These are phyloP conservation scores for Begonia fuchsioides DNA, from an alignment of 306 rosid species.

Conservation along the genomic window DNA sequence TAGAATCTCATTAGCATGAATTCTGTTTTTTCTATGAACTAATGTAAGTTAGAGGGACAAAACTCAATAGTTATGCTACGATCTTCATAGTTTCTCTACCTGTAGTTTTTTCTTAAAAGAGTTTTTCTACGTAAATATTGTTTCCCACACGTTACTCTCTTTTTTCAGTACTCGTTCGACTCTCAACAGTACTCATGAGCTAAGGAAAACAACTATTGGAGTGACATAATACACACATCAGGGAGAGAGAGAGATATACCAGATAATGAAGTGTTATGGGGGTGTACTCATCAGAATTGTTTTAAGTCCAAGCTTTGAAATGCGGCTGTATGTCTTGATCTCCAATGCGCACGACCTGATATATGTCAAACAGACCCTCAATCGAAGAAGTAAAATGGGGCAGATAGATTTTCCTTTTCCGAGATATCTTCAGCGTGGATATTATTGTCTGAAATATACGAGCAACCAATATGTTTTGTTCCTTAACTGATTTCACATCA, in stretches of 20 bases:
- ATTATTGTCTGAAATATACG: conserved; percentile 35
- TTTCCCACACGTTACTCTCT: no score
- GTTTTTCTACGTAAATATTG: no score
- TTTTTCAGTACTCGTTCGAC: no score
- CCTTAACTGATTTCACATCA: conserved; percentile 26
- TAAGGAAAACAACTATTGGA: neutral
- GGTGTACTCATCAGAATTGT: conserved; percentile 64
- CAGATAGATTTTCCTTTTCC: conserved; percentile 47
- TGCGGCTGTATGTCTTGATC: conserved; percentile 15
- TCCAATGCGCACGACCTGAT: conserved; percentile 22
- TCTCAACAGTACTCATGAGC: neutral
- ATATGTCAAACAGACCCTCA: conserved; percentile 47
- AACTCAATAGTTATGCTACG: no score
- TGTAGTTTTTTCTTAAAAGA: no score
- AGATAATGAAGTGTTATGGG: conserved; percentile 24
- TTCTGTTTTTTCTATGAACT: no score
- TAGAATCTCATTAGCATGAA: no score
- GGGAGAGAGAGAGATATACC: conserved; percentile 33
- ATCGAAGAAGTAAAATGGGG: conserved; percentile 63
- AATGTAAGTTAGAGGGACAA: no score
- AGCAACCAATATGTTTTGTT: conserved; percentile 26
- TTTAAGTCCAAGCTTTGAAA: conserved; percentile 40
- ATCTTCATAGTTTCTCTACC: no score
- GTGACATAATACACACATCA: neutral
- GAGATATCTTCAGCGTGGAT: conserved; percentile 46